Conservation (phyloP, 768 basidiomycete genomes). For the Kwoniella heveanensis region DNA sequence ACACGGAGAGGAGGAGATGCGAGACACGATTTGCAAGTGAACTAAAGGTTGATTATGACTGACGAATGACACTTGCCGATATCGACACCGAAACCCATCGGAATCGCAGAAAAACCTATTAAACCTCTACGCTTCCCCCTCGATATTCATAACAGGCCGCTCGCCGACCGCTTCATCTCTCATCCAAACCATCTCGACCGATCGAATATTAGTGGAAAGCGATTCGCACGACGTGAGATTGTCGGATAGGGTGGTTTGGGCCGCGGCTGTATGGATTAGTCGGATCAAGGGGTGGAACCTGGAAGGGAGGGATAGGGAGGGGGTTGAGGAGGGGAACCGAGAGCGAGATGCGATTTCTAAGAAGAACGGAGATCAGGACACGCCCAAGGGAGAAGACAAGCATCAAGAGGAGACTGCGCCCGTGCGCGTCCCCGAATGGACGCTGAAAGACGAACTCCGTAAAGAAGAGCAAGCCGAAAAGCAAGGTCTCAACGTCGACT, state of each 20-base stretch:
- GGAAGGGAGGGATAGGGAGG: constrained; percentile 59
- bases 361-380: not conserved
- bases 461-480: constrained; percentile 8
- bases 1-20: too few relatives aligned
- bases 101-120: constrained; percentile 67
- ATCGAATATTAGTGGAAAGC: constrained; percentile 80
- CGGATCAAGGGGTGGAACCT: constrained; percentile 74
- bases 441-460: not conserved
- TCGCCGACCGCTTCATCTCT: constrained; percentile 67
- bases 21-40: too few relatives aligned
- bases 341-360: too few relatives aligned
- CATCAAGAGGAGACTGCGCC: too few relatives aligned
- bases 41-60: too few relatives aligned
- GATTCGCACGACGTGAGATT: constrained; percentile 73
- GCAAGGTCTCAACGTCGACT: constrained; percentile 3
- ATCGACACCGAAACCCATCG: too few relatives aligned
- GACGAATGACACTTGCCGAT: too few relatives aligned
- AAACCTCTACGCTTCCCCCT: constrained; percentile 85
- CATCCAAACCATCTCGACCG: constrained; percentile 65
- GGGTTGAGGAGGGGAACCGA: too few relatives aligned
- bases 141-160: constrained; percentile 78
- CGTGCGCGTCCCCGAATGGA: constrained; percentile 5
- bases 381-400: not conserved
- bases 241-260: constrained; percentile 69
- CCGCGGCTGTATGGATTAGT: constrained; percentile 72